Base-by-base conservation (phyloP, 2,329 filamentous ascomycete species). In the Xylariaceae sp. region DNA sequence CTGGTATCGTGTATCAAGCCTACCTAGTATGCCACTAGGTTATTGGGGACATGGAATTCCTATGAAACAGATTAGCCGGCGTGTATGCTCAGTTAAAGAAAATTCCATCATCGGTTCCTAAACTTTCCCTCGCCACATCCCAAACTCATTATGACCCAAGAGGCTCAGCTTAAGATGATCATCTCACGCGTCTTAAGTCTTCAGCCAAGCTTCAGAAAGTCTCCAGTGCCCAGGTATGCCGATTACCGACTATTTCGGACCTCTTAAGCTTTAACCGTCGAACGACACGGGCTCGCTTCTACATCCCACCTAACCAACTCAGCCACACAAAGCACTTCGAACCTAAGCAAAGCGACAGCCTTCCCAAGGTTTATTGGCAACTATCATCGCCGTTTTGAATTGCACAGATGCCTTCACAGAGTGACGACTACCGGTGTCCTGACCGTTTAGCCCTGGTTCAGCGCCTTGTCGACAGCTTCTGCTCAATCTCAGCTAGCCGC, bases 401-500 rank as follows among this genome's bases (percentile, higher is more conserved):
- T 44, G 26, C 50, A 57, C 50, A 50, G 37, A 20, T 37, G 21
- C 40, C n/a, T 29, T 21, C 49, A 32, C 40, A 21, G 44, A 37
- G 23, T 40, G 40, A 41, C 23, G 41, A 45, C 40, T 20, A 16
- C 16, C n/a, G 47, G 20, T 19, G n/a, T n/a, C n/a, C 20, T 18
- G 21, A 20, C 16, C 26, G 44, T 29, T 43, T 43, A 52, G 16
- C 20, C 23, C 32, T 56, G 44, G 37, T 48, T 42, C 29, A 47
- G 47, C 54, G 46, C 40, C 52, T 58, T 54, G 41, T 46, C 44
- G 45, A 53, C 48, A 51, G 46, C 52, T 56, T 60, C 18, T 57
- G 53, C 19, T 49, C 61, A 41, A 53, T 56, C 41, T 57, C 52
- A 45, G 50, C 55, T 52, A 62, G 43, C 52, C 54, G 48, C 26